Percentiles rank a stretch among this genome's conserved stretches.
These are phyloP conservation scores for Entelexis paramagnoliae DNA, from an alignment of 1,139 yeast species.

Conservation along the genomic window DNA sequence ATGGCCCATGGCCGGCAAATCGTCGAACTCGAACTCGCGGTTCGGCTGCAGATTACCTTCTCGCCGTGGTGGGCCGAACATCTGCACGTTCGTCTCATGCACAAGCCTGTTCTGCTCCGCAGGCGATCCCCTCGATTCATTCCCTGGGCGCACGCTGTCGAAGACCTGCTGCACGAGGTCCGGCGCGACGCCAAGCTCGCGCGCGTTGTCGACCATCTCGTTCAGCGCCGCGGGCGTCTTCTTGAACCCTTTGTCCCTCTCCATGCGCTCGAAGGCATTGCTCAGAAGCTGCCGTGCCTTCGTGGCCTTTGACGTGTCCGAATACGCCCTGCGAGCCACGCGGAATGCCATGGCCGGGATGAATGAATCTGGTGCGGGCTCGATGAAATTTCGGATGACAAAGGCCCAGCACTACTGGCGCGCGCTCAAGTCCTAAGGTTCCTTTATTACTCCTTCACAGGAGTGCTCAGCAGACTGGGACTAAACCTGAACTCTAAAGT, in stretches of 20 bases:
- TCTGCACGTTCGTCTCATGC: conserved; percentile 16
- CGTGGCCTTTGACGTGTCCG: conserved; percentile 10
- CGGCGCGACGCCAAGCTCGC: conserved; percentile 29
- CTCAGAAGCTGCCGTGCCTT: conserved; percentile 27
- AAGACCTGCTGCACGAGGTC: conserved; percentile 28
- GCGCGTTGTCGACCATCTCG: conserved; percentile 29
- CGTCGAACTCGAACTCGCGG: conserved; percentile 42
- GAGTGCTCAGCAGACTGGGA: too few species aligned
- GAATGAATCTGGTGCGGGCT: neutral
- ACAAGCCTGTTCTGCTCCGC: conserved; percentile 17
- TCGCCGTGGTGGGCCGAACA: conserved; percentile 23
- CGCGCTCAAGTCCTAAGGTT: too few species aligned
- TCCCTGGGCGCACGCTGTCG: conserved; percentile 25
- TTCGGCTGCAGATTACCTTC: conserved; percentile 28
- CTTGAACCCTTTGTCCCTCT: conserved; percentile 24
- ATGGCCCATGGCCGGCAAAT: conserved; percentile 52
- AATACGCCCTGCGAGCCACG: conserved; percentile 5
- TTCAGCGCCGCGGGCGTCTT: conserved; percentile 29
- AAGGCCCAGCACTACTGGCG: too few species aligned
- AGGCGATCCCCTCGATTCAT: conserved; percentile 16
- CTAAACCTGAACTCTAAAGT: too few species aligned
- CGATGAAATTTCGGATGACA: conserved; percentile 5
- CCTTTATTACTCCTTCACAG: too few species aligned
- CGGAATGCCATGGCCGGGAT: conserved; percentile 5
- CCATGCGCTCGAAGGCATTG: conserved; percentile 31